Evolutionary conservation across 169 alveolate species (phyloP), one percentile per base, ranked within the genome.

Genomic region (Plasmodium inui): DNA sequence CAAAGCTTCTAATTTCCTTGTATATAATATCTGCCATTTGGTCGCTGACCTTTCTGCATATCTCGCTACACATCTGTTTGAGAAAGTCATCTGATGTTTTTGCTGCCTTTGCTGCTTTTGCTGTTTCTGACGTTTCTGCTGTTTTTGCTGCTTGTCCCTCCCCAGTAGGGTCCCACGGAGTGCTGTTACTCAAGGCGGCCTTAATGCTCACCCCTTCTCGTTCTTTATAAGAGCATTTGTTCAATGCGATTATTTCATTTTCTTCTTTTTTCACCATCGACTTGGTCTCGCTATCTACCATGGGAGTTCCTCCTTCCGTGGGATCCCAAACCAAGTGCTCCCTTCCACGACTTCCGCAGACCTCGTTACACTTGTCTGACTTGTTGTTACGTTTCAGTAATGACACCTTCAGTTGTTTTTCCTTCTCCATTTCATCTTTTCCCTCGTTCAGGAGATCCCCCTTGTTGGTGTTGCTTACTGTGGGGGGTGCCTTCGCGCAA

Each of bases 1-100:
- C 76, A 1, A 14, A 41, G 76, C 28, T 55, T 34, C 19, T 74
- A 34, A 86, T 34, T 19, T 86, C 93, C n/a, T 86, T 71, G 32
- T 55, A 76, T n/a, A 86, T 57, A 3, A 78, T 76, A 8, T 70
- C 50, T 9, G 84, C 55, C 70, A 86, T 78, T 8, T 34, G 30
- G 22, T 39, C 12, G 28, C 85, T 76, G 26, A 86, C 44, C 19
- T 30, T 28, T 53, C 26, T 73, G 41, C 83, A 86, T 74, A 86
- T 39, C 17, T 53, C 61, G 1, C 39, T 53, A 76, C 84, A 86
- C 22, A 86, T 22, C 22, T 74, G 46, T 39, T 76, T 73, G 67
- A 74, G 74, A 6, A 67, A 0, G 30, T 83, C 92, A 26, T 83
- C 81, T 82, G 53, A 32, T n/a, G 10, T 73, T 44, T 26, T 19